Percentiles rank a stretch among this genome's conserved stretches.
phyloP scores from a whole-genome alignment of 2,329 filamentous ascomycete genomes.

The Aspergillus cejpii region DNA sequence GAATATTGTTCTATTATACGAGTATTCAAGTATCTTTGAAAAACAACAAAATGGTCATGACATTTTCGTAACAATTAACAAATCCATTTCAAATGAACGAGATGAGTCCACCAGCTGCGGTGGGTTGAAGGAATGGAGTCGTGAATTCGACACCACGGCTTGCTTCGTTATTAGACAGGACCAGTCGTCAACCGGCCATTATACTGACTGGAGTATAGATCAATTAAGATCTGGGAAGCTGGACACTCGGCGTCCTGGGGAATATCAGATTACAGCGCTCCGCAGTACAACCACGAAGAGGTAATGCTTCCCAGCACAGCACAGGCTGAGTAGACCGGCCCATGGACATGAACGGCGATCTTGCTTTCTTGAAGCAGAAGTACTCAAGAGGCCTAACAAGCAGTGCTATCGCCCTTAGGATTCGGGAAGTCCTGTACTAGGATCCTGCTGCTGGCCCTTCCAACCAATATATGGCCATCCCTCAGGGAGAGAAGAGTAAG shows the following conservation, averaged over 20 bases:
- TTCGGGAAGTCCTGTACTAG: slow-evolving; percentile 28
- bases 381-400: not conserved
- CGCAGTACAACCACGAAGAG: too few species aligned
- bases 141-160: too few species aligned
- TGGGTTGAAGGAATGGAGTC: too few species aligned
- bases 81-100: not conserved
- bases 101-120: too few species aligned
- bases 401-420: slow-evolving; percentile 13
- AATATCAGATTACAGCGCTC: too few species aligned
- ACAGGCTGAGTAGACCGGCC: too few species aligned
- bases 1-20: not conserved
- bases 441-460: slow-evolving; percentile 36
- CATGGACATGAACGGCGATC: not conserved
- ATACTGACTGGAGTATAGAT: too few species aligned
- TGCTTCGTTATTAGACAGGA: not conserved
- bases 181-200: not conserved
- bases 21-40: not conserved
- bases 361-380: not conserved
- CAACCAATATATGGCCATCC: slow-evolving; percentile 58
- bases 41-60: not conserved
- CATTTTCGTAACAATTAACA: not conserved
- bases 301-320: too few species aligned
- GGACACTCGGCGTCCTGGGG: too few species aligned
- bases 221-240: too few species aligned
- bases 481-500: slow-evolving; percentile 51